phyloP scores from a whole-genome alignment of 164 flowering plant genomes.

The Dillenia suffruticosa region DNA sequence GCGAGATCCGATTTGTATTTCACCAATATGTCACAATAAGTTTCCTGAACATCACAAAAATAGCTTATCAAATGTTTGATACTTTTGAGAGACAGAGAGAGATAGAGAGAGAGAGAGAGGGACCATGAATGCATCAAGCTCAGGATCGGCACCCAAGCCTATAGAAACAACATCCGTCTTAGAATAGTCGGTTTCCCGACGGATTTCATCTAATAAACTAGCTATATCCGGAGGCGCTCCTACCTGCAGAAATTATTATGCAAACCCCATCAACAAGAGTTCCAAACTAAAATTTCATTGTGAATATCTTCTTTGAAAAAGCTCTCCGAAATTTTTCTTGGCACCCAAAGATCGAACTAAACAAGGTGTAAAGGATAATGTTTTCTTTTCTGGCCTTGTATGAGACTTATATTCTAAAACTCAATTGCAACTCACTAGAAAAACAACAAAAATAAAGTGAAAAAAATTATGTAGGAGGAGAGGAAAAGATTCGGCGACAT shows the following conservation, averaged over 20 bases:
- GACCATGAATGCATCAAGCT: conserved; percentile 72
- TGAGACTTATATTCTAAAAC: too few relatives aligned
- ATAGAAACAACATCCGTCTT: conserved; percentile 22
- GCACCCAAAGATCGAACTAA: too few relatives aligned
- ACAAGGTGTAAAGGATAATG: too few relatives aligned
- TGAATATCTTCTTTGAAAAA: too few relatives aligned
- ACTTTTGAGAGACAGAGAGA: conserved; percentile 2
- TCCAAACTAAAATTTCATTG: too few relatives aligned
- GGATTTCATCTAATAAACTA: conserved; percentile 46
- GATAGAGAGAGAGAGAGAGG: conserved; percentile 5
- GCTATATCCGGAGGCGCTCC: conserved; percentile 68
- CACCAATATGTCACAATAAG: conserved; percentile 50
- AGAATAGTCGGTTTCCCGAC: conserved; percentile 30
- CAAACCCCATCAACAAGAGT: too few relatives aligned
- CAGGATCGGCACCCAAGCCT: conserved; percentile 57
- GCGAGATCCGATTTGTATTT: conserved; percentile 60
- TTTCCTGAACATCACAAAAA: conserved; percentile 26
- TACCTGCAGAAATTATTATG: conserved; percentile 20
- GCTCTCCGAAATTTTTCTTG: too few relatives aligned
- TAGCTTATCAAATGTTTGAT: not conserved
- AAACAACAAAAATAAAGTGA: conserved; percentile 2
- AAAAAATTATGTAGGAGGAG: not conserved
- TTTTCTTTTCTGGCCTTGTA: too few relatives aligned
- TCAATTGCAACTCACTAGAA: not conserved
- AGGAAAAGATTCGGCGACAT: not conserved